Evolutionary conservation across 306 rosid genomes (phyloP), one percentile per base, ranked within the genome.

Genomic region (Vigna unguiculata): DNA sequence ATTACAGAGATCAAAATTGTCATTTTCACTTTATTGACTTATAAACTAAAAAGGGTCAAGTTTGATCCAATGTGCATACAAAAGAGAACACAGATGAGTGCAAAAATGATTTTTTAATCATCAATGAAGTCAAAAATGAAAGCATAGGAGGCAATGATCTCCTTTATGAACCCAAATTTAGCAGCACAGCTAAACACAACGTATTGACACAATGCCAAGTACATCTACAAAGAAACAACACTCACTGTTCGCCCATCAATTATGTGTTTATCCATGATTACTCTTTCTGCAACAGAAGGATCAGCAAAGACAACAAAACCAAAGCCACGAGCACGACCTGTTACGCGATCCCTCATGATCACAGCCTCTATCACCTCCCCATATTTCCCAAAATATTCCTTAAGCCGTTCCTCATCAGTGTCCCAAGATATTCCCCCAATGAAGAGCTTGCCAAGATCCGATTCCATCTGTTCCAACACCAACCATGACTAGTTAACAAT

Each of bases 341-440:
- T 95, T 20, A 91, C 73, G 14, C 99, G 99, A 89, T 95, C 99
- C 76, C 96, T 91, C 98, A 95, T 95, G 92, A 95, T 95, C 88
- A 91, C 97, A 16, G 98, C 92, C 87, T 95, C 98, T 54, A 91
- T 91, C 61, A 95, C 97, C 89, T 95, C 99, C 48, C 99, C 99
- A 66, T 92, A 95, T n/a, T 87, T 89, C 76, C 93, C 82, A 76
- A 95, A 95, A 80, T 95, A 95, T 57, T 95, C 98, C 54, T 86
- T 95, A 14, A 95, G 97, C 64, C 97, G 96, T 80, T 89, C 98
- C 86, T 92, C 99, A 77, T 92, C 97, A 21, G 98, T 95, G 81
- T 95, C 97, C 98, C 98, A 95, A 8, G 98, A 92, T 89, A 95
- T 95, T 77, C 98, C 98, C 64, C 98, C 98, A 89, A 95, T 90